A percentile compares a stretch with the other conserved stretches of the same genome.
Evolutionary conservation across 345 rosid genomes (phyloP).

Genomic region (Salix arbutifolia): DNA sequence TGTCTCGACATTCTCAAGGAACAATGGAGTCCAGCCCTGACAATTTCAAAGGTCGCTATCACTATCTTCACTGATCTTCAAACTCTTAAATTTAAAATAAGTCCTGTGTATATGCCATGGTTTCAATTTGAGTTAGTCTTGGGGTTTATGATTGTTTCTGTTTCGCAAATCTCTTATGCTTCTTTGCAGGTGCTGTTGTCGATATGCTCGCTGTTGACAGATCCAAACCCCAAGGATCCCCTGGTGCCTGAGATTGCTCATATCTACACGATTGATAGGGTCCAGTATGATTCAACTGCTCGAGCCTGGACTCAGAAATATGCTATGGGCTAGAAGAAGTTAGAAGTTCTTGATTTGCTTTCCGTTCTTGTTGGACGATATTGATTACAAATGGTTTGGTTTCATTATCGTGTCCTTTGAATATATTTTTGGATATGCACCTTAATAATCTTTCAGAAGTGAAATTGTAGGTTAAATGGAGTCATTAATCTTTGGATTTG

Average conservation of each 20-base stretch:
- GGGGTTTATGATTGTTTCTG: background rate
- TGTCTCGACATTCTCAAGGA: constrained; percentile 24
- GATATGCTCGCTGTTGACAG: constrained; percentile 33
- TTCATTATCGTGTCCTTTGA: no score
- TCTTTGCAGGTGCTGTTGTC: constrained; percentile 28
- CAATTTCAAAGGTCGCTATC: constrained; percentile 15
- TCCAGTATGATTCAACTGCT: constrained; percentile 28
- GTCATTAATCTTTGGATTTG: no score
- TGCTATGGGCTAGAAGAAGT: constrained; percentile 24
- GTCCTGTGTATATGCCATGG: no score
- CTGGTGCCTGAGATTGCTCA: constrained; percentile 35
- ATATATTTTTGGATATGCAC: no score
- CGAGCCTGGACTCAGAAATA: constrained; percentile 33
- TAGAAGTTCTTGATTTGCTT: background rate
- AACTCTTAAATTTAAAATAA: no score
- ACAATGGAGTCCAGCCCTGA: constrained; percentile 23
- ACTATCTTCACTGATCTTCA: no score
- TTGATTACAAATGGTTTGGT: no score
- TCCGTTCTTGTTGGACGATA: background rate
- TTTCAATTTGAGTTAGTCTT: background rate
- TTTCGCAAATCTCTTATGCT: background rate
- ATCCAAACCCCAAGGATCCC: constrained; percentile 38
- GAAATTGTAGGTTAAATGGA: no score
- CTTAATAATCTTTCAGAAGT: no score
- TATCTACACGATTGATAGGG: constrained; percentile 26